A percentile compares a stretch with the other conserved stretches of the same genome.
phyloP scores from a whole-genome alignment of 805 yeast genomes.

The Nakazawaea peltata region DNA sequence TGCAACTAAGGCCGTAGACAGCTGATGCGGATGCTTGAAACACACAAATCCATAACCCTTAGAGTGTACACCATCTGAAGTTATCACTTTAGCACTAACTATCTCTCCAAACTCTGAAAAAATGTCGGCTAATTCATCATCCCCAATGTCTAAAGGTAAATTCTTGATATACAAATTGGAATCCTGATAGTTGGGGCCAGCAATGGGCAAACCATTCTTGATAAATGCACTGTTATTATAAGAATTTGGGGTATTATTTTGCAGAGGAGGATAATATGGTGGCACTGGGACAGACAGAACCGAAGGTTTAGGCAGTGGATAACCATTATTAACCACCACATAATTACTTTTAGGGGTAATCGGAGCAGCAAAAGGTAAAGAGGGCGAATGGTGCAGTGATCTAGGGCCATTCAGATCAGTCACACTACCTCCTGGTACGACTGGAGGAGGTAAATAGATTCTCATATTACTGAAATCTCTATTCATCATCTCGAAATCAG shows the following conservation, averaged over 20 bases:
- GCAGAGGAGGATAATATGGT: constrained; percentile 2
- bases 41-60: constrained; percentile 82
- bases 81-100: constrained; percentile 48
- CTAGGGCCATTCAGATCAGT: too few species aligned
- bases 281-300: neutral
- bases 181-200: constrained; percentile 49
- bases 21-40: constrained; percentile 56
- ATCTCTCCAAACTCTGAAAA: constrained; percentile 43
- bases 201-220: constrained; percentile 23
- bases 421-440: neutral
- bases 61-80: constrained; percentile 40
- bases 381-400: too few species aligned
- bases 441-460: too few species aligned
- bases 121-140: constrained; percentile 37
- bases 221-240: too few species aligned
- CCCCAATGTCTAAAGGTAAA: constrained; percentile 46
- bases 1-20: constrained; percentile 59
- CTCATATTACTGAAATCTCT: constrained; percentile 4
- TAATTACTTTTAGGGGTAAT: too few species aligned
- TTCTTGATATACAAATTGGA: constrained; percentile 68
- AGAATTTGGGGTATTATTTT: constrained; percentile 11
- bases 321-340: too few species aligned
- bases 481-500: too few species aligned
- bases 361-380: too few species aligned
- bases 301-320: too few species aligned